These are phyloP conservation scores for Allantophomopsis lycopodina DNA, from an alignment of 2,329 filamentous ascomycete species.

Conservation along the genomic window DNA sequence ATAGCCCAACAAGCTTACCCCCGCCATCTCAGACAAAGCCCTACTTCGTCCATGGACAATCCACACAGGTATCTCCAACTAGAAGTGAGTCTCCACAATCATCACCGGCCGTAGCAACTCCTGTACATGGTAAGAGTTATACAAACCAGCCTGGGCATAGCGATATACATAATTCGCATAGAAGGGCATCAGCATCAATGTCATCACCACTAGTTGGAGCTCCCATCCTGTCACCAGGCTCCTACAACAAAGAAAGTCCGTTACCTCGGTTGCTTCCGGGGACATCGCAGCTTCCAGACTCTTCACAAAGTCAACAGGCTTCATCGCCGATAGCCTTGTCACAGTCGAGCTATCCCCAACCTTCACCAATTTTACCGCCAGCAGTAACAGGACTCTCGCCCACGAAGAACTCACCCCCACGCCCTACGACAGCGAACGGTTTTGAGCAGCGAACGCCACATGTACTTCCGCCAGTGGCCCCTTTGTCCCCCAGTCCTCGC, in stretches of 20 bases:
- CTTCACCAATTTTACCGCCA: constrained; percentile 13
- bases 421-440: constrained; percentile 12
- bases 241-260: neutral
- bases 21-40: constrained; percentile 13
- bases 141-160: neutral
- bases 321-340: neutral
- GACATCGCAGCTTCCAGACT: neutral
- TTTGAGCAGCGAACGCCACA: constrained; percentile 17
- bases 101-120: neutral
- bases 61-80: neutral
- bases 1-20: constrained; percentile 18
- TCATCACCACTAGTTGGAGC: constrained; percentile 15
- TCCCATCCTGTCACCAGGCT: constrained; percentile 14
- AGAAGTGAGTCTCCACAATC: neutral
- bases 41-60: constrained; percentile 13
- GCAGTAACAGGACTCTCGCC: constrained; percentile 26
- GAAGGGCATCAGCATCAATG: constrained; percentile 13
- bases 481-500: constrained; percentile 41
- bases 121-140: neutral
- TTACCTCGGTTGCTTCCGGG: neutral
- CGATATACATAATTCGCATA: neutral
- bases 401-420: constrained; percentile 26
- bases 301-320: neutral
- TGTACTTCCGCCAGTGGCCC: constrained; percentile 41
- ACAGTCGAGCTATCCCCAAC: constrained; percentile 2